Conservation (phyloP, 2,329 filamentous ascomycete species). For the Aspergillus sp. region DNA sequence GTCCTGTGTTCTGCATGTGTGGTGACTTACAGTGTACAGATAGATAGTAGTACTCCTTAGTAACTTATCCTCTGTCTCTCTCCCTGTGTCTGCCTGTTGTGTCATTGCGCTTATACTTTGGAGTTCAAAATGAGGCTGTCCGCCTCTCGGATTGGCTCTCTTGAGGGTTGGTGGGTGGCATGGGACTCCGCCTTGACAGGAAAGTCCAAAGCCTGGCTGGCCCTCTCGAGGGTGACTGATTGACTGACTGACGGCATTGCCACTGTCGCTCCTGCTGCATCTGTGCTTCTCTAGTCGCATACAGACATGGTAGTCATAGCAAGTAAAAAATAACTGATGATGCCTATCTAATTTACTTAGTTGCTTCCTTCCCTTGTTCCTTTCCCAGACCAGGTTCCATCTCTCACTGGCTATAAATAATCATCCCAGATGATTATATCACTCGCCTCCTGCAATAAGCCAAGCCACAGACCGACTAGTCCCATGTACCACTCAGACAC, state of each 20-base stretch:
- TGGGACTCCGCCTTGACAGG: neutral
- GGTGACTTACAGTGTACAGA: slow-evolving; percentile 1
- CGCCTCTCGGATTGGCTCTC: neutral
- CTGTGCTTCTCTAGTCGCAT: neutral
- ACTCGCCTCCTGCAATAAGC: slow-evolving; percentile 1
- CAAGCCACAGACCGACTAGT: slow-evolving; percentile 8
- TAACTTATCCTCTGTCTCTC: neutral
- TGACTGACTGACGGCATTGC: neutral
- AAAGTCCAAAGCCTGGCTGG: no score
- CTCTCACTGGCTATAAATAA: neutral
- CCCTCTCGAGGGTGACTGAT: neutral
- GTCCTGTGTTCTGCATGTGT: neutral
- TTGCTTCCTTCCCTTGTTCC: no score
- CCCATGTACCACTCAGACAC: neutral
- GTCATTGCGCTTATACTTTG: slow-evolving; percentile 6
- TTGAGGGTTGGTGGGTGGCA: neutral
- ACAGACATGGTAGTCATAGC: no score
- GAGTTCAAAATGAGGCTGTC: slow-evolving; percentile 13
- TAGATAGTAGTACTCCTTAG: no score
- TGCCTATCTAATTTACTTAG: no score
- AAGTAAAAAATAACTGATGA: no score
- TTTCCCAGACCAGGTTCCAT: neutral
- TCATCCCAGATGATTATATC: neutral
- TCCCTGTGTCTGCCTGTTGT: neutral
- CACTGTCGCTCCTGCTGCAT: neutral